Conservation (phyloP, 225 moss, liverwort and hornwort species). For the Pseudisothecium myosuroides region DNA sequence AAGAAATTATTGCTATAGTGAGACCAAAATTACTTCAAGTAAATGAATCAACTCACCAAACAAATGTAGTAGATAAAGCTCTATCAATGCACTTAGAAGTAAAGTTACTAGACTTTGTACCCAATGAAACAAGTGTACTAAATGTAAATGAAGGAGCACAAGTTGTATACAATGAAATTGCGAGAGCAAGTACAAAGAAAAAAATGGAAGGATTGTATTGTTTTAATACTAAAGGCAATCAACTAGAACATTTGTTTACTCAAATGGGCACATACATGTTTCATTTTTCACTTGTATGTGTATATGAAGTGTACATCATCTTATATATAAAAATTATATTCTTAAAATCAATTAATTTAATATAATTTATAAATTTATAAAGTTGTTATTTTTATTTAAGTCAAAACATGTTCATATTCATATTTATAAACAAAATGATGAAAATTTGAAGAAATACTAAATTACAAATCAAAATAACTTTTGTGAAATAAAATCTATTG, state of each 20-base stretch:
- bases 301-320: not conserved
- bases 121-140: not conserved
- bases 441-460: not conserved
- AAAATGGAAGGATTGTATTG: constrained; percentile 29
- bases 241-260: constrained; percentile 21
- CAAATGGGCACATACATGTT: constrained; percentile 39
- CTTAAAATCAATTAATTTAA: not conserved
- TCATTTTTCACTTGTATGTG: constrained; percentile 33
- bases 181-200: constrained; percentile 2
- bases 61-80: constrained; percentile 7
- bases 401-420: not conserved
- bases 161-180: constrained; percentile 20
- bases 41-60: not conserved
- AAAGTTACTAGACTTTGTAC: constrained; percentile 26
- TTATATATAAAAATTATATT: too few species aligned
- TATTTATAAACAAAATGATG: not conserved
- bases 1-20: constrained; percentile 28
- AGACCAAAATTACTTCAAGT: constrained; percentile 3
- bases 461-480: not conserved
- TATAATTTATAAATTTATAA: not conserved
- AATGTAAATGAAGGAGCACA: not conserved
- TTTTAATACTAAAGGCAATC: constrained; percentile 37
- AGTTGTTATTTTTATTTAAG: too few species aligned
- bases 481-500: not conserved
- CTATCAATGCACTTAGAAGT: constrained; percentile 31